phyloP scores from a whole-genome alignment of 2,329 filamentous ascomycete genomes.

The Chlorencoelia australis region DNA sequence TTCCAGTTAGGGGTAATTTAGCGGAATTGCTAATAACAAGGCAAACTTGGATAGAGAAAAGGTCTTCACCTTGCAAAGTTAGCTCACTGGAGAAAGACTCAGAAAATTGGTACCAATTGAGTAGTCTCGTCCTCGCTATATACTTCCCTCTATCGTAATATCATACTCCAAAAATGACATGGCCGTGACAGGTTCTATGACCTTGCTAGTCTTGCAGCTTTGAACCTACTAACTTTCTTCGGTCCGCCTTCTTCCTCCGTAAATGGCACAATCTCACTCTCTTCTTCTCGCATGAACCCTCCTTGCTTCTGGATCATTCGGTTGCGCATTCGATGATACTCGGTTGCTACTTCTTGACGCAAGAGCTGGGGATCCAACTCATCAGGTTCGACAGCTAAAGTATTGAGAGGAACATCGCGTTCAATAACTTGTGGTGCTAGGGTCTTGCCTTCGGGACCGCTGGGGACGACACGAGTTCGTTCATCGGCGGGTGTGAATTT shows the following conservation, averaged over 20 bases:
- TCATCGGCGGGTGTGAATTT: constrained; percentile 18
- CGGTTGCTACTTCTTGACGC: constrained; percentile 66
- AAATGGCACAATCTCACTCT: constrained; percentile 52
- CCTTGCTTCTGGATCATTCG: constrained; percentile 74
- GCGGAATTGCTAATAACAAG: too few species aligned
- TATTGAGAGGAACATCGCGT: constrained; percentile 32
- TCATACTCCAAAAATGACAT: too few species aligned
- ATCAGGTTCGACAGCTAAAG: constrained; percentile 38
- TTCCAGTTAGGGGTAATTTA: too few species aligned
- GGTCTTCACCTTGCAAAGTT: too few species aligned
- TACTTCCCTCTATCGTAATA: too few species aligned
- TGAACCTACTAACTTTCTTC: constrained; percentile 62
- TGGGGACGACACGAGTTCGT: constrained; percentile 17
- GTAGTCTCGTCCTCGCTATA: too few species aligned
- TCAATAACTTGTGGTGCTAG: constrained; percentile 52
- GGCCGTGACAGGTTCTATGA: too few species aligned
- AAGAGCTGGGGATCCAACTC: constrained; percentile 65
- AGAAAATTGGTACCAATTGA: too few species aligned
- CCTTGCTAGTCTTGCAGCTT: constrained; percentile 54
- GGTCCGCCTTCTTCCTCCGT: constrained; percentile 53
- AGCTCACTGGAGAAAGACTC: too few species aligned
- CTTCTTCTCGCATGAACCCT: constrained; percentile 65
- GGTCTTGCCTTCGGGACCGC: constrained; percentile 35
- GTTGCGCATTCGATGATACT: constrained; percentile 77
- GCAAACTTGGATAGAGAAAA: too few species aligned